A percentile compares a stretch with the other conserved stretches of the same genome.
phyloP scores from a whole-genome alignment of 495 filamentous ascomycete species.

The Bombardia bombarda region DNA sequence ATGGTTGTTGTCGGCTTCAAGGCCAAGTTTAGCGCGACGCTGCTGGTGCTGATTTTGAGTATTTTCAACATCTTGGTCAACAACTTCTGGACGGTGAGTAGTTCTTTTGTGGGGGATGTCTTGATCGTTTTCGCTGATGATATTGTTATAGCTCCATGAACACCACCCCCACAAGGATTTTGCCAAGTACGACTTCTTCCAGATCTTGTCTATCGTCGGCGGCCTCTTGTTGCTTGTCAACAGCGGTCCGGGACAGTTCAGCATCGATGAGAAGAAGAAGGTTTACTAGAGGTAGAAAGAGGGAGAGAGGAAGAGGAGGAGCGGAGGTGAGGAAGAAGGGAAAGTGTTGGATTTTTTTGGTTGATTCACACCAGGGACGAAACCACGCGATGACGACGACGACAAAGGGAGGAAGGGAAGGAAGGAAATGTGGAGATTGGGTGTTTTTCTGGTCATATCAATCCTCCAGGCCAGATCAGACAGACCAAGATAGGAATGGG shows the following conservation, averaged over 20 bases:
- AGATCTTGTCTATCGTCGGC: constrained; percentile 96
- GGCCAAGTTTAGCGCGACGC: constrained; percentile 94
- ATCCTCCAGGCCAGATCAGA: no score
- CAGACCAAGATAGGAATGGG: no score
- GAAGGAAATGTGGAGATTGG: no score
- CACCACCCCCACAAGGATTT: constrained; percentile 99
- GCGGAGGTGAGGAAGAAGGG: not conserved
- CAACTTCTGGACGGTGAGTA: constrained; percentile 99
- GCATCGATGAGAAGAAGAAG: constrained; percentile 99
- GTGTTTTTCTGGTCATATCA: no score
- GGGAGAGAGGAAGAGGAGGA: not conserved
- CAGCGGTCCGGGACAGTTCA: constrained; percentile 95
- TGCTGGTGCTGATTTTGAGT: constrained; percentile 88
- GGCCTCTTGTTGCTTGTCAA: constrained; percentile 93
- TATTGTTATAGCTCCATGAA: constrained; percentile 67
- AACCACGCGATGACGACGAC: no score
- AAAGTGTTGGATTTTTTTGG: no score
- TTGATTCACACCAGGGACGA: no score
- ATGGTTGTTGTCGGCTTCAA: constrained; percentile 99
- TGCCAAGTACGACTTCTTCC: constrained; percentile 99
- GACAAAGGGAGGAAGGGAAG: no score
- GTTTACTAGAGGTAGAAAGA: constrained; percentile 64
- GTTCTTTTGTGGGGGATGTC: no score
- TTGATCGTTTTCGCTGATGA: not conserved
- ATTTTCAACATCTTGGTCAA: constrained; percentile 96